Evolutionary conservation across 1,139 yeast species (phyloP), one percentile per base, ranked within the genome.

Genomic region (Candida anutae): DNA sequence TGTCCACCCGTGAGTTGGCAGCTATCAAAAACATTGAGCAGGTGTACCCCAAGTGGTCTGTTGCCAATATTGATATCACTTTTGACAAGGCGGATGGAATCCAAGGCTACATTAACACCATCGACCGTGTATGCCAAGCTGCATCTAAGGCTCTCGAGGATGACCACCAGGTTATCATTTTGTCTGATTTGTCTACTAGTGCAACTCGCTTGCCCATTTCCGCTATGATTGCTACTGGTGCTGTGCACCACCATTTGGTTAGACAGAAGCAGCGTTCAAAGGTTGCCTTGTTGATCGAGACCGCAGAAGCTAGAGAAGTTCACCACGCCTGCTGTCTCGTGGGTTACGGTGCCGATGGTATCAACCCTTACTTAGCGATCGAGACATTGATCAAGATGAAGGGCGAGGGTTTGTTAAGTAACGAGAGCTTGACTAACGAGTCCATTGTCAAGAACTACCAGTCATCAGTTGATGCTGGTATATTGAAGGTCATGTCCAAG

Each of bases 291-390:
- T 63, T 90, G 37, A 69, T 88, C 37, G 96, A 90, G 62, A 79
- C 97, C 25, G 96, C 94, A 29, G 98, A 90, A 59, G 97, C 97
- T 13, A 80, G 95, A 55, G 98, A 90, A 58, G 94, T 88, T 26
- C 98, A 90, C 55, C 97, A 90, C 59, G 76, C 87, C 55, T 85
- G 95, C 66, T 88, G 88, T 45, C 69, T 90, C 44, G 76, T 90
- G 21, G 97, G 98, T 40, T 90, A 90, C 53, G 98, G 98, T 68
- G 95, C 94, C 37, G 98, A 90, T 62, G 97, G 87, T 39, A 69
- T 90, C 47, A 83, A 83, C 60, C 98, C 98, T 28, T 90, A 87
- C 64, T 65, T 90, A 54, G 95, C 93, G 12, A 74, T 88, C 62
- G 96, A 90, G 56, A 79, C 96, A 11, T 65, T 90, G 48, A 61